Percentiles rank a stretch among this genome's conserved stretches.
Evolutionary conservation across 1,284 basidiomycete species (phyloP).

Genomic region (Papiliotrema nemorosa): DNA sequence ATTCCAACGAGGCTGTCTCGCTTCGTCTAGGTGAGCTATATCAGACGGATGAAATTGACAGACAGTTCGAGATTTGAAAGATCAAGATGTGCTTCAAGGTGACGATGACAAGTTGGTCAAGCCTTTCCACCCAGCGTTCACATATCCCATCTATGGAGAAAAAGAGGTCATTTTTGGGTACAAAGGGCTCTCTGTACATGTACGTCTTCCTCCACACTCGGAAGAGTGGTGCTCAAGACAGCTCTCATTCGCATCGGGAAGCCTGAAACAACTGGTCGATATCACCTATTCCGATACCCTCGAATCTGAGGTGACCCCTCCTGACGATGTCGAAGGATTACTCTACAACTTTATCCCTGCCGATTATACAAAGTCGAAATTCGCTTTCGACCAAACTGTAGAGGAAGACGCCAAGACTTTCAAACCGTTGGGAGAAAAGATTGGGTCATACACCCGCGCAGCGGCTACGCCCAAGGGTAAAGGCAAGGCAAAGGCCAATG

Average conservation of each 20-base stretch:
- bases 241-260: conserved; percentile 84
- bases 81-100: conserved; percentile 51
- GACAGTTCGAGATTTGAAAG: conserved; percentile 45
- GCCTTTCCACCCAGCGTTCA: conserved; percentile 74
- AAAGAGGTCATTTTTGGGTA: conserved; percentile 97
- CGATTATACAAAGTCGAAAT: conserved; percentile 67
- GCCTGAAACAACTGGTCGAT: conserved; percentile 70
- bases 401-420: conserved; percentile 71
- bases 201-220: conserved; percentile 38
- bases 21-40: conserved; percentile 63
- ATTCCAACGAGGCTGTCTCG: conserved; percentile 72
- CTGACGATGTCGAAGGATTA: conserved; percentile 81
- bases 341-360: conserved; percentile 75
- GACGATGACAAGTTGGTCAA: conserved; percentile 60
- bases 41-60: neutral
- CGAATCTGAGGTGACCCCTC: conserved; percentile 62
- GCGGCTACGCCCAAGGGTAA: conserved; percentile 56
- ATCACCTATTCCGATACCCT: conserved; percentile 67
- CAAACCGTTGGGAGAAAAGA: conserved; percentile 69
- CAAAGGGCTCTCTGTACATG: conserved; percentile 73
- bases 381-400: conserved; percentile 63
- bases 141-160: conserved; percentile 93
- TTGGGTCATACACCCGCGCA: conserved; percentile 67
- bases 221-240: too few species aligned
- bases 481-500: conserved; percentile 53